These are phyloP conservation scores for Azolla pinnata DNA, from an alignment of 75 land plant species.

Conservation along the genomic window DNA sequence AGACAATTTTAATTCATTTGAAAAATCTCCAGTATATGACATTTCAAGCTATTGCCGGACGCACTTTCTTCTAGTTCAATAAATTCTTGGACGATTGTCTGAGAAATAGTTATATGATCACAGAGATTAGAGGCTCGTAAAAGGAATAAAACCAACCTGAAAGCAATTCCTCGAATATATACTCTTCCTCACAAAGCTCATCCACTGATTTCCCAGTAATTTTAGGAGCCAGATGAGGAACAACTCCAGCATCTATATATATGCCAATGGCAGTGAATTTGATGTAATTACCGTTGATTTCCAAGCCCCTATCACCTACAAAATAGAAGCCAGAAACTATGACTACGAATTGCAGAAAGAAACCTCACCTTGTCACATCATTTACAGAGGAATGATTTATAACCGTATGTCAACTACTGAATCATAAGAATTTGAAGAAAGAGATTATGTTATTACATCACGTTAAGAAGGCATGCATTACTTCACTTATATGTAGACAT, in stretches of 20 bases:
- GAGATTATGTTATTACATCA: not conserved
- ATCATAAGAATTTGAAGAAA: no score
- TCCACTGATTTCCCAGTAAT: conserved; percentile 44
- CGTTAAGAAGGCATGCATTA: conserved; percentile 1
- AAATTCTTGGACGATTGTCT: no score
- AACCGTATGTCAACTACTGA: no score
- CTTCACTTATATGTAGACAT: no score
- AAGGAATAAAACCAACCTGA: no score
- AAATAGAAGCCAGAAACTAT: not conserved
- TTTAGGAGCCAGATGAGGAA: conserved; percentile 32
- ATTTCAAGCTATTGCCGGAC: no score
- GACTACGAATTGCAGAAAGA: not conserved
- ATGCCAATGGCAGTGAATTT: conserved; percentile 61
- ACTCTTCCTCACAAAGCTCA: conserved; percentile 20
- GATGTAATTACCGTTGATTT: conserved; percentile 46
- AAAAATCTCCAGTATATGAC: no score
- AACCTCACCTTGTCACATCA: not conserved
- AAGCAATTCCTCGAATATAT: not conserved
- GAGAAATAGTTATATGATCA: no score
- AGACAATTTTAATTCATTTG: no score
- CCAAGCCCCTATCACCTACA: conserved; percentile 45
- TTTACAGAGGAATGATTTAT: no score
- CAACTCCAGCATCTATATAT: conserved; percentile 40
- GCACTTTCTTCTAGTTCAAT: no score
- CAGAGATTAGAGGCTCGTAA: no score